Evolutionary conservation across 768 basidiomycete genomes (phyloP).

Genomic region (Candolleomyces aberdarensis): DNA sequence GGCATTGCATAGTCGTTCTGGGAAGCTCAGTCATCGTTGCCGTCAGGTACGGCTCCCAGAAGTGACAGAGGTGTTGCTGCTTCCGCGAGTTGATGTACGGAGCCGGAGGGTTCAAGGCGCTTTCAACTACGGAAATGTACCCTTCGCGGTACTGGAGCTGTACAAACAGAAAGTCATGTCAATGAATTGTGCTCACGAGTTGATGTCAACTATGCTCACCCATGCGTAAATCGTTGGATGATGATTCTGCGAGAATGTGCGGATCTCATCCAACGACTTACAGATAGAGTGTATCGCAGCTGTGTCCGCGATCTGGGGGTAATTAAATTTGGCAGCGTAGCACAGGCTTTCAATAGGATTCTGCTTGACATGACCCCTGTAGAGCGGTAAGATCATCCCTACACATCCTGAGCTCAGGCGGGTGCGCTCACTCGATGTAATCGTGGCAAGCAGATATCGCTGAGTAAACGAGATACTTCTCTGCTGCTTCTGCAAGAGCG

Average conservation of each 20-base stretch:
- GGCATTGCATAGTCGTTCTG: too few relatives aligned
- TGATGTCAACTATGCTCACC: background rate
- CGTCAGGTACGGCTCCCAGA: too few relatives aligned
- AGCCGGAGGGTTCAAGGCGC: too few relatives aligned
- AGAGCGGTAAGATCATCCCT: background rate
- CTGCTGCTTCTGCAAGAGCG: slow-evolving; percentile 7
- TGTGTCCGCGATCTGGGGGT: background rate
- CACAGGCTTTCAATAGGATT: background rate
- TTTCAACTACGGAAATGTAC: background rate
- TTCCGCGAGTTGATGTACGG: too few relatives aligned
- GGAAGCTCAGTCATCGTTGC: too few relatives aligned
- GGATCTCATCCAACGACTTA: background rate
- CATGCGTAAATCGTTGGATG: background rate
- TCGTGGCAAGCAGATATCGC: slow-evolving; percentile 5
- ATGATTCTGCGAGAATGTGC: background rate
- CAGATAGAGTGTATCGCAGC: background rate
- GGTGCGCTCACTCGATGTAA: background rate
- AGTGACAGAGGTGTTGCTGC: too few relatives aligned
- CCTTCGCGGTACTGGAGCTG: background rate
- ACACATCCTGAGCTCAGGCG: background rate
- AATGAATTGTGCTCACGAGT: background rate
- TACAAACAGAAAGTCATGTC: background rate
- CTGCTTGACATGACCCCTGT: background rate
- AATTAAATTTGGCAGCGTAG: slow-evolving; percentile 1
- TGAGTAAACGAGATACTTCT: slow-evolving; percentile 10